Conservation (phyloP, 352 stramenopile genomes). For the Paralagenidium karlingii region DNA sequence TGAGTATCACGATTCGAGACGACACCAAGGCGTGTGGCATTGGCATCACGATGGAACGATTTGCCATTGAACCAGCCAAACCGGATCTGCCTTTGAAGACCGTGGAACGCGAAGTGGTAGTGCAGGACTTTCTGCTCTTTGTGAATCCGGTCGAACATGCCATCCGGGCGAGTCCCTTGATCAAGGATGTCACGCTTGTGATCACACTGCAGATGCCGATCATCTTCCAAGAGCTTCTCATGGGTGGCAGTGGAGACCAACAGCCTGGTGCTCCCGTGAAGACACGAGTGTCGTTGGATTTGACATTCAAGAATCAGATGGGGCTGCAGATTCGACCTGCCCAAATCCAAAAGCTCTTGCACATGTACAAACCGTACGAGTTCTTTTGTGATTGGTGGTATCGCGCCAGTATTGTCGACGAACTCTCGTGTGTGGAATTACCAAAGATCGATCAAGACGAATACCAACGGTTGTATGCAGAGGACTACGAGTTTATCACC, state of each 20-base stretch:
- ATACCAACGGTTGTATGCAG: slow-evolving; percentile 39
- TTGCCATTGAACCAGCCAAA: slow-evolving; percentile 49
- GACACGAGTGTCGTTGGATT: slow-evolving; percentile 33
- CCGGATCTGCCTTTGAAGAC: too few relatives aligned
- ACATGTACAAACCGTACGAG: slow-evolving; percentile 33
- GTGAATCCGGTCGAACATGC: slow-evolving; percentile 22
- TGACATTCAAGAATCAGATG: slow-evolving; percentile 27
- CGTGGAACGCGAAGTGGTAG: too few relatives aligned
- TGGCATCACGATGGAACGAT: slow-evolving; percentile 40
- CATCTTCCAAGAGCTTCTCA: slow-evolving; percentile 49
- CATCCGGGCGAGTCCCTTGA: neutral
- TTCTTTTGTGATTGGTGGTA: slow-evolving; percentile 64
- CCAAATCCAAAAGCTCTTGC: slow-evolving; percentile 45
- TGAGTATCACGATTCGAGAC: slow-evolving; percentile 45
- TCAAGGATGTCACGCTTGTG: slow-evolving; percentile 36
- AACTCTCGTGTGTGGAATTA: slow-evolving; percentile 50
- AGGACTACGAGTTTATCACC: slow-evolving; percentile 46
- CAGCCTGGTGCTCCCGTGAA: slow-evolving; percentile 2
- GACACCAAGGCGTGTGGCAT: slow-evolving; percentile 37
- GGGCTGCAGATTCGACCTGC: slow-evolving; percentile 44
- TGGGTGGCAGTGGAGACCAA: slow-evolving; percentile 13
- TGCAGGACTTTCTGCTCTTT: slow-evolving; percentile 58
- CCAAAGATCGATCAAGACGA: slow-evolving; percentile 22
- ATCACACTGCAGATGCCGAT: slow-evolving; percentile 48
- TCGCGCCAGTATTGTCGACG: slow-evolving; percentile 37